Evolutionary conservation across 805 yeast genomes (phyloP).

Genomic region (Metschnikowia hibisci): DNA sequence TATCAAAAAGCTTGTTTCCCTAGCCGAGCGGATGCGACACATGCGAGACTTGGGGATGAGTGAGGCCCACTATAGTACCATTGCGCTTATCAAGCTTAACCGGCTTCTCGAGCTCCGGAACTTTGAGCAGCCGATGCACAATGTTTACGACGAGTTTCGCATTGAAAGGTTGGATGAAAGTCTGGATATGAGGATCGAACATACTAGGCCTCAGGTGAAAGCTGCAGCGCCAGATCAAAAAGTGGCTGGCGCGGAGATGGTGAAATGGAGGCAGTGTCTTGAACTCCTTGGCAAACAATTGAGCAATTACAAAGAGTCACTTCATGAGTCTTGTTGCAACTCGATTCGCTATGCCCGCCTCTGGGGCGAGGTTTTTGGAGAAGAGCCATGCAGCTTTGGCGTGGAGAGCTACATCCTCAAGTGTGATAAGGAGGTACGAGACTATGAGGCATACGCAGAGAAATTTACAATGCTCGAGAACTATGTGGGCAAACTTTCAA

Average conservation of each 20-base stretch:
- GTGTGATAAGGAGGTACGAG: constrained; percentile 7
- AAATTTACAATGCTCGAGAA: not conserved
- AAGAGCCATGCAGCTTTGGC: not conserved
- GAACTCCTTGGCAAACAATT: not conserved
- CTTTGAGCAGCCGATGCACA: constrained; percentile 3
- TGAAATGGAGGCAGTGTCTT: not conserved
- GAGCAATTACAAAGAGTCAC: not conserved
- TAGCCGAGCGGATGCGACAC: constrained; percentile 3
- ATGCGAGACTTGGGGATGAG: not conserved
- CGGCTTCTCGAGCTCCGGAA: constrained; percentile 10
- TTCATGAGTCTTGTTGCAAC: not conserved
- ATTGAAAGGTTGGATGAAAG: not conserved
- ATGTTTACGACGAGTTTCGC: constrained; percentile 7
- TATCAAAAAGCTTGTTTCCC: not conserved
- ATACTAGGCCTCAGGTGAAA: not conserved
- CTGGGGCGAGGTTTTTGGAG: not conserved
- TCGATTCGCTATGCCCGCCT: constrained; percentile 2
- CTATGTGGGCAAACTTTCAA: not conserved
- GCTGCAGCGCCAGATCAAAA: not conserved
- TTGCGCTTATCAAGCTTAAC: constrained; percentile 11
- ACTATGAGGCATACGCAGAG: not conserved
- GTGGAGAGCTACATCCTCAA: constrained; percentile 10
- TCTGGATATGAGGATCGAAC: constrained; percentile 2
- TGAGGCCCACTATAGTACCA: constrained; percentile 9
- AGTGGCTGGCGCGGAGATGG: not conserved